phyloP scores from a whole-genome alignment of 306 rosid genomes.

The Castanea mollissima region DNA sequence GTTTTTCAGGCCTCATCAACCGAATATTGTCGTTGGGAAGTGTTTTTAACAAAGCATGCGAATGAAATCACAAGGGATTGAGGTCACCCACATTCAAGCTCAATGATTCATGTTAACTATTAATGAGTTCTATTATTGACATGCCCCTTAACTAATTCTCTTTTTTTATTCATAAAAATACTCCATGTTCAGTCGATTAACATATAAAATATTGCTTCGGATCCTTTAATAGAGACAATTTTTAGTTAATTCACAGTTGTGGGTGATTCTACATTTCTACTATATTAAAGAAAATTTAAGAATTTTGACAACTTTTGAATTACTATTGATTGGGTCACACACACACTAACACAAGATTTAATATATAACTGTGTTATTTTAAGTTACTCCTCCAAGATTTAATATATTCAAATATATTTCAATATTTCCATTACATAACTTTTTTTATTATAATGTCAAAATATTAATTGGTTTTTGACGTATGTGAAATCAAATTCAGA shows the following conservation, averaged over 20 bases:
- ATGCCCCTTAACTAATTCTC: not conserved
- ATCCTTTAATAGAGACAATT: slow-evolving; percentile 11
- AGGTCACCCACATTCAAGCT: slow-evolving; percentile 14
- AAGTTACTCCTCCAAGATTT: no score
- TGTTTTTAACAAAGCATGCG: not conserved
- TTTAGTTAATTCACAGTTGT: not conserved
- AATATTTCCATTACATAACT: no score
- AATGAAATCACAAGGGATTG: slow-evolving; percentile 2
- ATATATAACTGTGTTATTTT: no score
- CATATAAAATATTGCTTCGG: not conserved
- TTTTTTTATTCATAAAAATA: not conserved
- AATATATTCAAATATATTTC: no score
- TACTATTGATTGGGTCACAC: not conserved
- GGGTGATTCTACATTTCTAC: not conserved
- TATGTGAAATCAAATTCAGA: no score
- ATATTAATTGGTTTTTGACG: no score
- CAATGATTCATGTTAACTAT: not conserved
- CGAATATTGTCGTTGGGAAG: slow-evolving; percentile 27
- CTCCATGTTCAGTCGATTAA: slow-evolving; percentile 24
- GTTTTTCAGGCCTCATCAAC: slow-evolving; percentile 37
- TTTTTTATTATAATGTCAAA: no score
- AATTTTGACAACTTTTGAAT: not conserved
- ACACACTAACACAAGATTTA: no score
- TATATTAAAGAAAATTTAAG: not conserved
- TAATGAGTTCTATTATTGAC: slow-evolving; percentile 9